These are phyloP conservation scores for Penicillium aurantiogriseum DNA, from an alignment of 2,329 filamentous ascomycete species.

Conservation along the genomic window DNA sequence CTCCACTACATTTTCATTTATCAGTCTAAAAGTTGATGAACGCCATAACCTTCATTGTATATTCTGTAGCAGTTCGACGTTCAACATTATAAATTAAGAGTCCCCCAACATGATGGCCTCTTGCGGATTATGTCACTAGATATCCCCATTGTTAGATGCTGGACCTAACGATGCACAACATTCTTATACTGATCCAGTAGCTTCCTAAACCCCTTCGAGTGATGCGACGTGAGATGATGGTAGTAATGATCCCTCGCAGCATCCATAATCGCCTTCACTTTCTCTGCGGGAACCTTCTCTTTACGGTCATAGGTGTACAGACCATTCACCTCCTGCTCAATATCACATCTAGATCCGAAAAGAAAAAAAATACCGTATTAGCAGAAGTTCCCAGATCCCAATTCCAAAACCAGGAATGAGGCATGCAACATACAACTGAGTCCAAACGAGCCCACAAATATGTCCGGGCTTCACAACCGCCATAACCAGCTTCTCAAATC, in stretches of 20 bases:
- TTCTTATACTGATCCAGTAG: constrained; percentile 16
- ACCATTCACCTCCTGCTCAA: constrained; percentile 69
- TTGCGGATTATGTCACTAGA: too few relatives aligned
- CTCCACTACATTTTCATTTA: too few relatives aligned
- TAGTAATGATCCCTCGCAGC: constrained; percentile 52
- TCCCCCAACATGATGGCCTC: neutral
- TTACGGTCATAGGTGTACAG: constrained; percentile 62
- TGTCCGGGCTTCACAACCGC: constrained; percentile 58
- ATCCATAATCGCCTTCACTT: constrained; percentile 60
- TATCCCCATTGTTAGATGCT: too few relatives aligned
- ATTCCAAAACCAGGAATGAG: neutral
- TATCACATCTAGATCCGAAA: constrained; percentile 43
- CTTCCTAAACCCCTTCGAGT: constrained; percentile 20
- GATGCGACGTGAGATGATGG: constrained; percentile 22
- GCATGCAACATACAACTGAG: constrained; percentile 52
- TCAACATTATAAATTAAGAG: neutral
- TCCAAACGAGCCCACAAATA: constrained; percentile 65
- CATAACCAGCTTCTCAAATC: constrained; percentile 59
- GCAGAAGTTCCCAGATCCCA: neutral
- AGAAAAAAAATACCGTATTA: neutral
- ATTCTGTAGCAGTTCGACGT: too few relatives aligned
- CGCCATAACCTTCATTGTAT: too few relatives aligned
- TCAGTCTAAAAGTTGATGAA: too few relatives aligned
- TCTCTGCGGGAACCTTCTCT: constrained; percentile 58
- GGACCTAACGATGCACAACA: constrained; percentile 11